Percentiles rank a stretch among this genome's conserved stretches.
Conservation (phyloP, 306 rosid species). For the Quillaja saponaria region DNA sequence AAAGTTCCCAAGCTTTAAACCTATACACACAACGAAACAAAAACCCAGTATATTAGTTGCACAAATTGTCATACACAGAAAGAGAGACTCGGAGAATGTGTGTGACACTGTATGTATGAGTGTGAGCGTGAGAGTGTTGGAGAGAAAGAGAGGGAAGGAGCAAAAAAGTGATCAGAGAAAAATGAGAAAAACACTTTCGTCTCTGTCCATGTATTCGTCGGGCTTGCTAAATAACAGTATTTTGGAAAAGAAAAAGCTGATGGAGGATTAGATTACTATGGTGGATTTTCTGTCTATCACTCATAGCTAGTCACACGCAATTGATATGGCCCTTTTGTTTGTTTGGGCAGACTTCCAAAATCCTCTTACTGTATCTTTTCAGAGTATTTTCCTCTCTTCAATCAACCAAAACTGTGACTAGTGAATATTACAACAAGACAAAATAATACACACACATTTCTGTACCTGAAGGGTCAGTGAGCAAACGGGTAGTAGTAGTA, state of each 20-base stretch:
- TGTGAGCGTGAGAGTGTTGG: neutral
- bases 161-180: constrained; percentile 30
- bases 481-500: constrained; percentile 39
- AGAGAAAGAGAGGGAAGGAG: constrained; percentile 30
- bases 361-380: constrained; percentile 29
- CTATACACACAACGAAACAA: constrained; percentile 26
- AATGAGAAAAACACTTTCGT: constrained; percentile 35
- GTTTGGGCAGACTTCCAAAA: constrained; percentile 43
- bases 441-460: constrained; percentile 6
- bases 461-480: constrained; percentile 53
- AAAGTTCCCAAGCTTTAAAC: constrained; percentile 69
- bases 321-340: constrained; percentile 32
- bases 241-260: constrained; percentile 28
- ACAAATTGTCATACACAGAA: constrained; percentile 7
- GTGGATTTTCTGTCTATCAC: constrained; percentile 3
- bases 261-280: constrained; percentile 25
- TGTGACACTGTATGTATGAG: neutral
- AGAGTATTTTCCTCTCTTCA: constrained; percentile 36
- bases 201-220: constrained; percentile 51
- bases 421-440: constrained; percentile 8
- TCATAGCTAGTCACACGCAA: constrained; percentile 59
- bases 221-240: constrained; percentile 56
- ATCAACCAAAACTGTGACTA: constrained; percentile 30
- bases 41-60: neutral
- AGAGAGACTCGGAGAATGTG: constrained; percentile 1